Evolutionary conservation across 495 filamentous ascomycete species (phyloP).

Genomic region (Chlorociboria aeruginascens): DNA sequence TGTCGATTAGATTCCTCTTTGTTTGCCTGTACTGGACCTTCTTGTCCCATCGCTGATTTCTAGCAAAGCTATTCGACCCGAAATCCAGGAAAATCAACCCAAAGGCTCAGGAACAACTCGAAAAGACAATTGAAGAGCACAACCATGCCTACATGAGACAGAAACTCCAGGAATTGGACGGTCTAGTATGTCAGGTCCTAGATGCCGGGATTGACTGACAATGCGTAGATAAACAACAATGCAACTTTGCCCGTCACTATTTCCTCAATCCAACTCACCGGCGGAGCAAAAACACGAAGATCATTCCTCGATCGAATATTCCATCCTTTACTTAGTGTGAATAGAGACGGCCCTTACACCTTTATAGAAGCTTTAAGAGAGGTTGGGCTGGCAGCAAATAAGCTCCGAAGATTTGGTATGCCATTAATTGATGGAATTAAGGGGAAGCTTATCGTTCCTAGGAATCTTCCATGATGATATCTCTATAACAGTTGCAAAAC

Average conservation of each 20-base stretch:
- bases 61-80: too few relatives aligned
- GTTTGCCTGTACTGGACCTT: too few relatives aligned
- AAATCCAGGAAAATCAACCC: neutral
- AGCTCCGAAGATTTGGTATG: slow-evolving; percentile 70
- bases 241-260: slow-evolving; percentile 70
- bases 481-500: slow-evolving; percentile 63
- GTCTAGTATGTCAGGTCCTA: too few relatives aligned
- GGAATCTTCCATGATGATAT: slow-evolving; percentile 85
- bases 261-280: slow-evolving; percentile 67
- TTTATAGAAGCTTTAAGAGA: slow-evolving; percentile 63
- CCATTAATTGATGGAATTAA: neutral
- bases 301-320: slow-evolving; percentile 71
- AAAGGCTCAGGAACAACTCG: neutral
- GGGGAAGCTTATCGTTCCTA: slow-evolving; percentile 21
- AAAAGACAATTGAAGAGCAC: too few relatives aligned
- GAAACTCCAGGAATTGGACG: too few relatives aligned
- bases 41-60: too few relatives aligned
- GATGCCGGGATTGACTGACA: neutral
- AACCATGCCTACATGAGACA: too few relatives aligned
- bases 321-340: slow-evolving; percentile 59
- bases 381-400: slow-evolving; percentile 52
- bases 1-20: neutral
- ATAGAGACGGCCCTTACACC: slow-evolving; percentile 55
- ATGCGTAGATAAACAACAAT: slow-evolving; percentile 59
- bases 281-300: slow-evolving; percentile 63